These are phyloP conservation scores for Starmera pachycereana DNA, from an alignment of 805 yeast genomes.

Conservation along the genomic window DNA sequence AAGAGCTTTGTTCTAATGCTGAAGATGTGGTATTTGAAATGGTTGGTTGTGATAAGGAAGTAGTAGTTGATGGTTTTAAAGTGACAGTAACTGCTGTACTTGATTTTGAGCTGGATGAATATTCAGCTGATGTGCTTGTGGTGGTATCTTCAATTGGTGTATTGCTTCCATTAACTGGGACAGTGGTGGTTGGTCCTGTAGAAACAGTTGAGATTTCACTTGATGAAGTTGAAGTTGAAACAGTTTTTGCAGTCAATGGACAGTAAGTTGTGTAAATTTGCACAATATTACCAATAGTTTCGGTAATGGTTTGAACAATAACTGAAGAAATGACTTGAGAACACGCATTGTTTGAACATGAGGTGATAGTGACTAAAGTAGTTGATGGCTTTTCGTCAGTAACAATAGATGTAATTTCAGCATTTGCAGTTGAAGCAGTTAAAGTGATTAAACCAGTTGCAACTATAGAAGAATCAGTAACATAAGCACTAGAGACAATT, in stretches of 20 bases:
- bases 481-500: neutral
- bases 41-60: too few species aligned
- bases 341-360: conserved; percentile 14
- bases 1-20: neutral
- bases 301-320: conserved; percentile 10
- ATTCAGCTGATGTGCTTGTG: neutral
- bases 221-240: neutral
- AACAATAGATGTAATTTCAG: conserved; percentile 5
- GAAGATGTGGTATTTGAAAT: neutral
- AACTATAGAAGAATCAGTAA: neutral
- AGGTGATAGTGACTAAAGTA: conserved; percentile 1
- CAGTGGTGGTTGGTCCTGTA: neutral
- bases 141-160: neutral
- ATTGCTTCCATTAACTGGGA: too few species aligned
- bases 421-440: neutral
- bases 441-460: neutral
- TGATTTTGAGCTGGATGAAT: neutral
- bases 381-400: neutral
- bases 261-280: conserved; percentile 26
- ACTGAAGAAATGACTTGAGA: conserved; percentile 16
- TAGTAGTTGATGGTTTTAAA: too few species aligned
- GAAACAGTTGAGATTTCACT: neutral
- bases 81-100: neutral
- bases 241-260: conserved; percentile 11
- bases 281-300: conserved; percentile 20